phyloP scores from a whole-genome alignment of 495 filamentous ascomycete species.

The Talaromyces adpressus region DNA sequence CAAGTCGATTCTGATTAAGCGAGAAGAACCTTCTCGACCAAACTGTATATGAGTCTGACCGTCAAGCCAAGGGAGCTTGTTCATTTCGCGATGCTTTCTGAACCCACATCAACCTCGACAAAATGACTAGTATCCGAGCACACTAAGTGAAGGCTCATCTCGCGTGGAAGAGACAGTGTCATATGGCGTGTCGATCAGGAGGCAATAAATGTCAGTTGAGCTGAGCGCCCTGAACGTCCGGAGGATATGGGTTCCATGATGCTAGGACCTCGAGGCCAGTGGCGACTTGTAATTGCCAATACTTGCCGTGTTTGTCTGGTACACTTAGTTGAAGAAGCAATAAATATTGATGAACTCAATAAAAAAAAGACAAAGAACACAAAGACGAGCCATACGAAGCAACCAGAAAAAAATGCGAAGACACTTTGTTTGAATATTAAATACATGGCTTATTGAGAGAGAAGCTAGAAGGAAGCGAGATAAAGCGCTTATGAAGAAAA shows the following conservation, averaged over 20 bases:
- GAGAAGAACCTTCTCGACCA: neutral
- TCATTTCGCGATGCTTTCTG: neutral
- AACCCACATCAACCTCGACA: neutral
- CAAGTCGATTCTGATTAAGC: neutral
- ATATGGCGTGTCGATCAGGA: neutral
- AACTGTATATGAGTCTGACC: neutral
- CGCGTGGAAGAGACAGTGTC: neutral
- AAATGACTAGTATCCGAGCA: neutral
- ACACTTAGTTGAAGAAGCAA: neutral
- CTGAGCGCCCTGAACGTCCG: neutral
- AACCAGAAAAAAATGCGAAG: neutral
- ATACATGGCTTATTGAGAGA: neutral
- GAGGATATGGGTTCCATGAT: neutral
- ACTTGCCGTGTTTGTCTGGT: neutral
- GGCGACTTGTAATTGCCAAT: neutral
- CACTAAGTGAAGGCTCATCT: neutral
- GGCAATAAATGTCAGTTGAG: neutral
- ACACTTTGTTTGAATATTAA: neutral
- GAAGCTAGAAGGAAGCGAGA: neutral
- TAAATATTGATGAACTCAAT: neutral
- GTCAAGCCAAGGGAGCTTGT: neutral
- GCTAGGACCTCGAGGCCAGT: neutral
- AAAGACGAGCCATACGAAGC: neutral
- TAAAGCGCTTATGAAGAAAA: conserved; percentile 1
- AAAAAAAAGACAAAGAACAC: neutral